Base-by-base conservation (phyloP, 768 basidiomycete genomes). In the Cystofilobasidium bisporidii region DNA sequence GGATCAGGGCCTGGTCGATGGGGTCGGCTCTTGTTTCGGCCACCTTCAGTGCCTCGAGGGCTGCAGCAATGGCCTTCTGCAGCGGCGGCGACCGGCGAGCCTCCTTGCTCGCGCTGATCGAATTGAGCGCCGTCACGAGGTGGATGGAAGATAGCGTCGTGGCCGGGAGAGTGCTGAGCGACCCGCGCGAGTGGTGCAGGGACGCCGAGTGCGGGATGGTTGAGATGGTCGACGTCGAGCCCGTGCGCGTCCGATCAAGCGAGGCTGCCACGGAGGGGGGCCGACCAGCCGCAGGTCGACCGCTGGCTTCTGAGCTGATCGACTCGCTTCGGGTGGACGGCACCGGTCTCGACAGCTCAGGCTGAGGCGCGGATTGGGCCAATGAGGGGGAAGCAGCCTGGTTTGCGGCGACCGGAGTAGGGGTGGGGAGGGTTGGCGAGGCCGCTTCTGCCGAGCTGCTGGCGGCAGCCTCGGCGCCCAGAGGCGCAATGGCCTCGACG, bases 1-100 rank as follows among this genome's bases (percentile, higher is more conserved):
- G 91, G 61, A 98, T 88, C 38, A 69, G 38, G 26, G 48, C 55
- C 53, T 67, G 70, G 11, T 61, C 63, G 63, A 71, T 65, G 32
- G 70, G 67, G 53, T 64, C 65, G 8, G 40, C n/a, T 36, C 20
- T 61, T 3, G n/a, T 24, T 5, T 65, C 56, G 22, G 55, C 24
- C 11, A 32, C 50, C 43, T 68, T 68, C 40, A 68, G 61, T 11
- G 53, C 53, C 14, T 61, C 61, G 63, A 69, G 68, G 15, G 68
- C 68, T 17, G 61, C 55, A 4, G 67, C 20, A n/a, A 68, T 61
- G 6, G 67, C 61, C 28, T 63, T 68, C 43, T 69, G 68, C 32
- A 63, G 48, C 26, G 62, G 56, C 3, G 68, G 68, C 9, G 68
- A 69, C 26, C 68, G 43, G 12, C 53, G 45, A 10, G 63, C 68